These are phyloP conservation scores for carrot (Daucus carota) DNA, from an alignment of 129 eudicot species.

Conservation along the genomic window DH1_v3.0 NC_030383.2:48110001-48110500, in stretches of 20 bases:
- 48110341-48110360: neutral
- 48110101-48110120: too few species aligned
- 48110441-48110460: neutral
- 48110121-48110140: too few species aligned
- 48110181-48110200: conserved; percentile 4
- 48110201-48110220: conserved; percentile 5
- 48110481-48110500: neutral
- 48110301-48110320: neutral
- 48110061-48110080: too few species aligned
- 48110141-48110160: too few species aligned
- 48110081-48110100: too few species aligned
- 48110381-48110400: neutral
- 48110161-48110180: neutral
- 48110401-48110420: neutral
- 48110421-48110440: neutral
- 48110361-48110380: neutral
- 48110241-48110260: neutral
- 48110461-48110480: neutral
- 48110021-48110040: too few species aligned
- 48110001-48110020: too few species aligned
- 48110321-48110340: neutral
- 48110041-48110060: too few species aligned
- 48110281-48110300: neutral
- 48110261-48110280: neutral
- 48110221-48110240: neutral